These are phyloP conservation scores for Naganishia randhawae DNA, from an alignment of 768 basidiomycete species.

Conservation along the genomic window DNA sequence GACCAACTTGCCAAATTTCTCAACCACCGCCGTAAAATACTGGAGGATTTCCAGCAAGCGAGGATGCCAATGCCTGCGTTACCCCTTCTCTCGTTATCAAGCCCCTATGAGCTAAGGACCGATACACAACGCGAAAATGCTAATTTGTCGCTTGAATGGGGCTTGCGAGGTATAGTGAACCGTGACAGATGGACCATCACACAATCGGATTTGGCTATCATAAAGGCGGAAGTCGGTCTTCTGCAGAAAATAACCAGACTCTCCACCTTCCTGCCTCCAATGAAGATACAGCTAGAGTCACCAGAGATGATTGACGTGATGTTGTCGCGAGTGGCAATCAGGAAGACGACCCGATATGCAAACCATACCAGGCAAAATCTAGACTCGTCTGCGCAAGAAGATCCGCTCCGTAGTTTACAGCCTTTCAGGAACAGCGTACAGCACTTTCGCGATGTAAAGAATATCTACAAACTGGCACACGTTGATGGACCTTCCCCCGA, in stretches of 20 bases:
- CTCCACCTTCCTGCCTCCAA: not conserved
- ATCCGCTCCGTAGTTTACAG: not conserved
- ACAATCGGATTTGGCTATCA: not conserved
- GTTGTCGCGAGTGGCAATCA: not conserved
- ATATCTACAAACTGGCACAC: no score
- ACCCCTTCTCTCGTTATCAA: not conserved
- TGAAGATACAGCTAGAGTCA: not conserved
- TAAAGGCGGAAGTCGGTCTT: conserved; percentile 1
- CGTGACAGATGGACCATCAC: conserved; percentile 6
- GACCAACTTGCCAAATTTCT: conserved; percentile 16
- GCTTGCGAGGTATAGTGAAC: not conserved
- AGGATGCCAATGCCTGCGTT: not conserved
- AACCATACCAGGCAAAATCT: not conserved
- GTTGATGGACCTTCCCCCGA: not conserved
- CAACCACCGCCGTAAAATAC: not conserved
- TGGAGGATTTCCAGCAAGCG: conserved; percentile 5
- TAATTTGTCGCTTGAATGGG: not conserved
- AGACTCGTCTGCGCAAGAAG: not conserved
- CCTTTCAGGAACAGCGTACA: not conserved
- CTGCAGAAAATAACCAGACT: not conserved
- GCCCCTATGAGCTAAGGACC: not conserved
- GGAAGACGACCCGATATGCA: not conserved
- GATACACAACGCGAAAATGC: not conserved
- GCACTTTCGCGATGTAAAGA: not conserved
- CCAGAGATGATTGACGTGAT: not conserved